Evolutionary conservation across 2,329 filamentous ascomycete species (phyloP).

Genomic region (Daldinia eschscholtzii): DNA sequence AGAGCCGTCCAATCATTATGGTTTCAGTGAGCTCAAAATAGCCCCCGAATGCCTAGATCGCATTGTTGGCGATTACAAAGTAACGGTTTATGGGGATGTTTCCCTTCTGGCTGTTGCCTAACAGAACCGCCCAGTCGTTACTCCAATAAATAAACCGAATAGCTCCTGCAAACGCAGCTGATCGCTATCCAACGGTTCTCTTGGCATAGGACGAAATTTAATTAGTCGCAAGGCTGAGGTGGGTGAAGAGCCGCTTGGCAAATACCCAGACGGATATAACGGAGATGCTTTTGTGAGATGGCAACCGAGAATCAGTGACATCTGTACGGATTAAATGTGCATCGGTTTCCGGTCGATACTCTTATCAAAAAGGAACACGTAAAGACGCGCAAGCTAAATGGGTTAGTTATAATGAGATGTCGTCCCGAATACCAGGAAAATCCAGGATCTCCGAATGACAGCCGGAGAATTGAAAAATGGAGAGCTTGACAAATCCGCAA

Average conservation of each 20-base stretch:
- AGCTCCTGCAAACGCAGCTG: neutral
- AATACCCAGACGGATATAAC: conserved; percentile 6
- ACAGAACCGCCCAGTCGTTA: neutral
- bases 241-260: conserved; percentile 7
- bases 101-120: neutral
- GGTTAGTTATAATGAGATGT: neutral
- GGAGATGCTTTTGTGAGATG: neutral
- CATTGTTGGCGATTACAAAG: conserved; percentile 1
- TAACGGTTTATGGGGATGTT: neutral
- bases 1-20: conserved; percentile 28
- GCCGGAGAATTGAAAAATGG: conserved; percentile 3
- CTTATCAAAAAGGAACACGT: neutral
- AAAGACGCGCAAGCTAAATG: neutral
- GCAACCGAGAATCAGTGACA: neutral
- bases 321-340: neutral
- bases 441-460: neutral
- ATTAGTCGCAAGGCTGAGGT: conserved; percentile 7
- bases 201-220: conserved; percentile 4
- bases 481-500: neutral
- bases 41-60: conserved; percentile 1
- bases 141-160: neutral
- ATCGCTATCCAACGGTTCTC: neutral
- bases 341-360: neutral
- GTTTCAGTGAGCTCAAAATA: conserved; percentile 35
- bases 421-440: conserved; percentile 26